These are phyloP conservation scores for Ophiosphaerella korrae DNA, from an alignment of 2,329 filamentous ascomycete genomes.

Conservation along the genomic window DNA sequence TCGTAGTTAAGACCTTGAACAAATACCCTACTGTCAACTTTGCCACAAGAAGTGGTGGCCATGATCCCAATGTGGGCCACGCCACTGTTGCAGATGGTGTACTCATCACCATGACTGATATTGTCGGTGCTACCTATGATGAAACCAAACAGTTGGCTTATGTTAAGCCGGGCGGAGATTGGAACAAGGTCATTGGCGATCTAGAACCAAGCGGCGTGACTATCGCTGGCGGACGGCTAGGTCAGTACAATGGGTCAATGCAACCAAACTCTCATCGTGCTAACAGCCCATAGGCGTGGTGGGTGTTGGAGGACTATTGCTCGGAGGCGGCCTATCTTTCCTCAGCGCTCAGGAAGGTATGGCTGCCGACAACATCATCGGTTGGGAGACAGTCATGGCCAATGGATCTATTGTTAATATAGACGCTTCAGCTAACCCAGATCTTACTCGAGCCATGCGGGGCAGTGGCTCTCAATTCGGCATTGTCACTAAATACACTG, in stretches of 20 bases:
- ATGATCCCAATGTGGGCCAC: constrained; percentile 46
- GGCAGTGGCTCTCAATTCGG: constrained; percentile 35
- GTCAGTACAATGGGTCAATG: constrained; percentile 1
- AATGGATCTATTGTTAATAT: constrained; percentile 36
- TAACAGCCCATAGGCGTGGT: constrained; percentile 20
- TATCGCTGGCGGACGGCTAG: constrained; percentile 35
- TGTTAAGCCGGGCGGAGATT: constrained; percentile 49
- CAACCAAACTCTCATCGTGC: not conserved
- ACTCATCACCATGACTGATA: constrained; percentile 43
- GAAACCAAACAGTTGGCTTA: constrained; percentile 40
- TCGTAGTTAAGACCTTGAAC: constrained; percentile 29
- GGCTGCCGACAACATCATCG: constrained; percentile 39
- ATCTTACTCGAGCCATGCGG: constrained; percentile 42
- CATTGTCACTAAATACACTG: constrained; percentile 32
- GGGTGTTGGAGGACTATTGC: constrained; percentile 25
- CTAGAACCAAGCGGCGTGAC: constrained; percentile 44
- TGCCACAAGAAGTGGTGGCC: constrained; percentile 40
- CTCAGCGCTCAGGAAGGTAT: constrained; percentile 31
- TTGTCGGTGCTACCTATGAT: constrained; percentile 45
- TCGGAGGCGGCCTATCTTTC: constrained; percentile 30
- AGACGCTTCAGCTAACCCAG: constrained; percentile 29
- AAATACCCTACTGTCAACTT: constrained; percentile 28
- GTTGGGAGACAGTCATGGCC: constrained; percentile 40
- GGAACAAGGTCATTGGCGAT: constrained; percentile 47
- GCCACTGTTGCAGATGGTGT: constrained; percentile 46